Evolutionary conservation across 2,329 filamentous ascomycete genomes (phyloP), one percentile per base, ranked within the genome.

Genomic region (Colletotrichum sp.): DNA sequence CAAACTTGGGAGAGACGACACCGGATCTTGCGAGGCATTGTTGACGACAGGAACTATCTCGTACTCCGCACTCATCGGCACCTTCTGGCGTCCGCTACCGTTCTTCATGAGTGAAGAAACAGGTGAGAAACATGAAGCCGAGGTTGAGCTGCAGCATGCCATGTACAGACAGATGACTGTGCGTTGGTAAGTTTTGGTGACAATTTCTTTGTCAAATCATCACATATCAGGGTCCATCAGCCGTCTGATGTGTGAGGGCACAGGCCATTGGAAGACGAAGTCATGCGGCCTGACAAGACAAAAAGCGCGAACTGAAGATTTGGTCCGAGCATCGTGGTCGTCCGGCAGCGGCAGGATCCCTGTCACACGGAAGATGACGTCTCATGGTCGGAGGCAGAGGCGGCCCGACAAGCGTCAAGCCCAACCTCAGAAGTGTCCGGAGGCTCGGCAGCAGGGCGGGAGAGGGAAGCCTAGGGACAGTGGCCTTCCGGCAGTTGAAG

Each of bases 401-500:
- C 68, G 68, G 57, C 57, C 36, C 57, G 68, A 48, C 60, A 52
- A n/a, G 68, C 26, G 57, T 70, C 57, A 62, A 55, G 62, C 39
- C 16, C 44, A 60, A 59, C 39, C 32, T 72, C 72, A 63, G 48
- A 63, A 62, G 69, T 44, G 32, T n/a, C 62, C 72, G 62, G 62
- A 44, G 72, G 48, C 24, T 72, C 72, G 72, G 72, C 24, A 72
- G 68, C 44, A 52, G n/a, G 44, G 44, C 44, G 36, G 30, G 24
- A 15, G 24, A 36, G 52, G 39, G 39, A 24, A 26, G 36, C 55
- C 44, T 34, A 44, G 63, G 44, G 44, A 22, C 32, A 62, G 55
- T 65, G 73, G 63, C 30, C 52, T 48, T 24, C 69, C 63, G 69
- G 73, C 34, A 63, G 60, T 57, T 64, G 63, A 64, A 68, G 57